Base-by-base conservation (phyloP, 2,329 filamentous ascomycete species). In the Arthroderma sp. region DNA sequence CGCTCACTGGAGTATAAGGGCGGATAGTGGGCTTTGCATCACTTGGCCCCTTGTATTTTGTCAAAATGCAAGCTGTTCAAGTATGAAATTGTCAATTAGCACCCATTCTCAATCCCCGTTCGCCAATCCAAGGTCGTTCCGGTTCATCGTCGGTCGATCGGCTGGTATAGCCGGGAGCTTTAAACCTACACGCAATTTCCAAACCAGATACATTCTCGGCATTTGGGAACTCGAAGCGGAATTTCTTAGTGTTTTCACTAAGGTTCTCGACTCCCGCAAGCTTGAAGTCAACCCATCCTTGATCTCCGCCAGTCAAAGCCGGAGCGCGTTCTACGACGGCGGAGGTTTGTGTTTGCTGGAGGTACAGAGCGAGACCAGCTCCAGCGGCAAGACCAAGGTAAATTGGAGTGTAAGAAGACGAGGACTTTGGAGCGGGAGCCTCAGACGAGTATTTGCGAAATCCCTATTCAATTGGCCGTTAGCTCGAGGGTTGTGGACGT, bases 201-300 rank as follows among this genome's bases (percentile, higher is more conserved):
- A 98, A 70, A 38, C 91, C 91, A 47, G 85, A 89, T 43, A 94
- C 82, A 66, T 82, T 78, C 62, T 94, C 83, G 51, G 78, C 73
- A 63, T 93, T 84, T 10, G 86, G 85, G 37, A 96, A 78, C 58
- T 82, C 79, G 68, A 98, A 96, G 56, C 84, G 80, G 62, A 96
- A 74, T 57, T 77, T 81, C 79, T 96, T 96, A 57, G 87, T 93
- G 74, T 96, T 96, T 74, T 88, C 83, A 72, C 86, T 95, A 69
- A 95, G 68, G 38, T 72, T 68, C 68, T 94, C 83, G 41, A 87
- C 75, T 45, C 82, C 78, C 46, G 86, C 77, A 46, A 96, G 73
- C 68, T 83, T 80, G 54, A 96, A 74, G 50, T 79, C 80, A 51
- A 95, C 65, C 68, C 87, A 96, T 54, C 86, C 88, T 68, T 95